Conservation (phyloP, 2,329 filamentous ascomycete genomes). For the Stagonosporopsis tanaceti region DNA sequence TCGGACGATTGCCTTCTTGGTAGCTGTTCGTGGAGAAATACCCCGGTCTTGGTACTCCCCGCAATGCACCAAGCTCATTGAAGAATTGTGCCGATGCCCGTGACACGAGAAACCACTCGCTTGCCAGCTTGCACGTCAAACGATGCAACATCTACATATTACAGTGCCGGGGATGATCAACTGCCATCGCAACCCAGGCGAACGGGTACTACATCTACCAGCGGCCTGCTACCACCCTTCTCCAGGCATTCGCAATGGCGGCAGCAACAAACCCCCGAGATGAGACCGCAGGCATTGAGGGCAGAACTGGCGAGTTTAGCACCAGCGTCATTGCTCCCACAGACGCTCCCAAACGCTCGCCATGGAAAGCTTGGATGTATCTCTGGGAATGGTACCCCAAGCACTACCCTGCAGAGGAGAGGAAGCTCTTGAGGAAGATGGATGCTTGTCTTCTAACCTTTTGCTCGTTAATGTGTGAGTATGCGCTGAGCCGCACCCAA, state of each 20-base stretch:
- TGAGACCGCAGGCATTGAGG: conserved; percentile 30
- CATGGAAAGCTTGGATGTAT: conserved; percentile 51
- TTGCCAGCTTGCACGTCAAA: conserved; percentile 24
- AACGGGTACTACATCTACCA: conserved; percentile 10
- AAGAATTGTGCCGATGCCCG: conserved; percentile 40
- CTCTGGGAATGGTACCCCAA: conserved; percentile 51
- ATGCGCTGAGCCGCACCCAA: not conserved
- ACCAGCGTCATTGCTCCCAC: conserved; percentile 43
- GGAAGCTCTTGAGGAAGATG: conserved; percentile 46
- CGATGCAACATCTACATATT: conserved; percentile 34
- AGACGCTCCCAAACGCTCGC: conserved; percentile 46
- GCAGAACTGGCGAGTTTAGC: conserved; percentile 32
- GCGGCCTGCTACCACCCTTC: conserved; percentile 8
- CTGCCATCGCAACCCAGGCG: conserved; percentile 10
- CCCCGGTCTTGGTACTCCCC: conserved; percentile 29
- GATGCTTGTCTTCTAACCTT: conserved; percentile 49
- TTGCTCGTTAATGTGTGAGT: conserved; percentile 50
- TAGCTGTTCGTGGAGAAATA: conserved; percentile 25
- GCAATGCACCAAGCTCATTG: conserved; percentile 29
- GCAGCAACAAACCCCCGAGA: conserved; percentile 33
- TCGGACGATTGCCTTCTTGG: conserved; percentile 19
- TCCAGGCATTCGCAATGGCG: conserved; percentile 20
- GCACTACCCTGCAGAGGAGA: conserved; percentile 46
- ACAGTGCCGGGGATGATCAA: conserved; percentile 21
- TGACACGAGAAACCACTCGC: conserved; percentile 17